Conservation (phyloP, 2,329 filamentous ascomycete species). For the Pyrenophora graminea region DNA sequence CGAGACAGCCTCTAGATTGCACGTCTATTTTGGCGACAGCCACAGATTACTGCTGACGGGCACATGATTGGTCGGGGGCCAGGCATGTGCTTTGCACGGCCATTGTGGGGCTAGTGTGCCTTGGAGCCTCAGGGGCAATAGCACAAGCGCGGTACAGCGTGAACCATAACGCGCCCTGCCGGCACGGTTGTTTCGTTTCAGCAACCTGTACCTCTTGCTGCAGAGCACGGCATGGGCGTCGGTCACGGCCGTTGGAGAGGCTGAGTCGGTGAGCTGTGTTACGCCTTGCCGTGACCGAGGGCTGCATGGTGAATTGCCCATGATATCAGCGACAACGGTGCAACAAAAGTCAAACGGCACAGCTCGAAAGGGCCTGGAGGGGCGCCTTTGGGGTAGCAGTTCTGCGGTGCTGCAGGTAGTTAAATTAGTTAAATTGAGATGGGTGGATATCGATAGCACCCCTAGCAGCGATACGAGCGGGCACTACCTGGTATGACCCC, state of each 20-base stretch:
- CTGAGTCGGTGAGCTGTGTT: constrained; percentile 13
- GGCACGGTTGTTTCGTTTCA: constrained; percentile 30
- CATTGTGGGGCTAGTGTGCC: constrained; percentile 31
- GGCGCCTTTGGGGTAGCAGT: constrained; percentile 23
- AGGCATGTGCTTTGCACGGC: constrained; percentile 17
- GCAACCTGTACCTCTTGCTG: constrained; percentile 25
- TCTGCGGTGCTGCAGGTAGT: constrained; percentile 40
- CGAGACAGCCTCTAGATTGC: constrained; percentile 17
- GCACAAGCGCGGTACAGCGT: constrained; percentile 29
- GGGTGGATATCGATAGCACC: constrained; percentile 42
- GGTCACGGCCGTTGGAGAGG: constrained; percentile 19
- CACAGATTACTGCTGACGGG: constrained; percentile 16
- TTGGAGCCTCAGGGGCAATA: constrained; percentile 30
- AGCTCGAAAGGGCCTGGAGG: constrained; percentile 31
- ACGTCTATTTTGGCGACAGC: constrained; percentile 18
- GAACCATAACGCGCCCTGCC: constrained; percentile 32
- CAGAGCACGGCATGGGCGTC: constrained; percentile 16
- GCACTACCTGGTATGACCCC: constrained; percentile 13
- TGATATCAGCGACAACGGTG: constrained; percentile 16
- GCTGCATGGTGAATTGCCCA: background rate
- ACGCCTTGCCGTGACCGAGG: constrained; percentile 19
- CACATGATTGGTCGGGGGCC: constrained; percentile 23
- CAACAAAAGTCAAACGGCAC: constrained; percentile 28
- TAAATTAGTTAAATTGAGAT: constrained; percentile 43
- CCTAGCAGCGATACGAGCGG: constrained; percentile 32